Evolutionary conservation across 495 filamentous ascomycete species (phyloP).

Genomic region (Cudoniella acicularis): DNA sequence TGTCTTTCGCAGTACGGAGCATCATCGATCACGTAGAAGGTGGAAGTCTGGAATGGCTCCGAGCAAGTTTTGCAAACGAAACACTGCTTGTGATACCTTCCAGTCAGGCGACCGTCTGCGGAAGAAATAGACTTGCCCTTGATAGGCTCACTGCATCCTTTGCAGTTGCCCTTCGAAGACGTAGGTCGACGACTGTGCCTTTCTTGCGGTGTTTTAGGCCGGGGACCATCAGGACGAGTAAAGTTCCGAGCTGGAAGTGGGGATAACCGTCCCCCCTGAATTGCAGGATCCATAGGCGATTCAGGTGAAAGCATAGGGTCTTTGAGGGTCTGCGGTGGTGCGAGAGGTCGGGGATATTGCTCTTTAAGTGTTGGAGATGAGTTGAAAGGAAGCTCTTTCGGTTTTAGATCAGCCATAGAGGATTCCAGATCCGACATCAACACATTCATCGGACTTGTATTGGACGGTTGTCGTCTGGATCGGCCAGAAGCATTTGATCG

Average conservation of each 20-base stretch:
- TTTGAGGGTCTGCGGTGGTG: conserved; percentile 3
- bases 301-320: conserved; percentile 31
- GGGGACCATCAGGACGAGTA: conserved; percentile 22
- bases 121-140: conserved; percentile 90
- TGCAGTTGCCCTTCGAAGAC: conserved; percentile 67
- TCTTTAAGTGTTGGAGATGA: conserved; percentile 9
- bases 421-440: conserved; percentile 51
- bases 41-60: conserved; percentile 77
- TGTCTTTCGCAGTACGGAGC: conserved; percentile 86
- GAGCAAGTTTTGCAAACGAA: conserved; percentile 87
- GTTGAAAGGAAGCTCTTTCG: conserved; percentile 3
- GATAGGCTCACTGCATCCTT: conserved; percentile 75
- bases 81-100: conserved; percentile 89
- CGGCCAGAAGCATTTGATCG: conserved; percentile 27
- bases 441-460: conserved; percentile 36
- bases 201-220: conserved; percentile 13
- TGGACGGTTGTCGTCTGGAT: conserved; percentile 13
- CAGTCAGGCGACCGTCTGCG: conserved; percentile 88
- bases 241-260: conserved; percentile 27
- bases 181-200: conserved; percentile 20
- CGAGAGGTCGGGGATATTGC: conserved; percentile 11
- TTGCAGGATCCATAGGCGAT: conserved; percentile 58
- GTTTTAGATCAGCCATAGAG: conserved; percentile 39
- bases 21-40: conserved; percentile 90
- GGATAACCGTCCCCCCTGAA: conserved; percentile 40